Evolutionary conservation across 2,329 filamentous ascomycete species (phyloP).

Genomic region (Exophiala sp.): DNA sequence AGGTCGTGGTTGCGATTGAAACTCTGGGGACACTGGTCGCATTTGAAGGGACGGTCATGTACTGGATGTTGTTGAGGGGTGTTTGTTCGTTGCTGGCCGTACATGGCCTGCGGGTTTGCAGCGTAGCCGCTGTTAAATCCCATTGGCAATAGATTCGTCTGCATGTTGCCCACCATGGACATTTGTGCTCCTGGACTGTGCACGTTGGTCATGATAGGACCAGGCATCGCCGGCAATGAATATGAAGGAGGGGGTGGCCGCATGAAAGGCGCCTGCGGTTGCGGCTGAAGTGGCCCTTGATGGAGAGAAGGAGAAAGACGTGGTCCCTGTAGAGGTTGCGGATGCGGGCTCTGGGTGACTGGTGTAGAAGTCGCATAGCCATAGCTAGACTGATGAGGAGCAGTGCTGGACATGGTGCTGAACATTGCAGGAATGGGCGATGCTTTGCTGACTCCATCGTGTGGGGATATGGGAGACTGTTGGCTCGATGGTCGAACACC

Average conservation of each 20-base stretch:
- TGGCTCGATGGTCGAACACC: slow-evolving; percentile 22
- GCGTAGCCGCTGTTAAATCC: slow-evolving; percentile 57
- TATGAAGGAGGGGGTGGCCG: slow-evolving; percentile 48
- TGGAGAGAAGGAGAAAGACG: slow-evolving; percentile 53
- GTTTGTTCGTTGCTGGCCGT: slow-evolving; percentile 49
- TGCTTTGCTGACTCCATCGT: slow-evolving; percentile 37
- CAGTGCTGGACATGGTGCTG: slow-evolving; percentile 35
- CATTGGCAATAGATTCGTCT: slow-evolving; percentile 49
- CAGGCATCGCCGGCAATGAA: slow-evolving; percentile 56
- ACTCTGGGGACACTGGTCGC: slow-evolving; percentile 82
- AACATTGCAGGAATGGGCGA: slow-evolving; percentile 57
- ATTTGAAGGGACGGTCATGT: slow-evolving; percentile 87
- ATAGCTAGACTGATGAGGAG: slow-evolving; percentile 44
- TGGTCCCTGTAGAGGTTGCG: slow-evolving; percentile 33
- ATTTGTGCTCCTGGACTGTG: slow-evolving; percentile 67
- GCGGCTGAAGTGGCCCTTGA: slow-evolving; percentile 30
- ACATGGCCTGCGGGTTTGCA: slow-evolving; percentile 56
- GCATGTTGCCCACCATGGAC: slow-evolving; percentile 59
- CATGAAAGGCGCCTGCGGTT: slow-evolving; percentile 31
- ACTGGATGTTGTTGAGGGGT: slow-evolving; percentile 48
- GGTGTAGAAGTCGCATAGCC: slow-evolving; percentile 50
- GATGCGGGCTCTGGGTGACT: slow-evolving; percentile 44
- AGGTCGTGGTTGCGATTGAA: slow-evolving; percentile 96
- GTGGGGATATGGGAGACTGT: slow-evolving; percentile 23
- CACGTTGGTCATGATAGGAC: slow-evolving; percentile 71